phyloP scores from a whole-genome alignment of 2,329 filamentous ascomycete species.

The Microdochium nivale region DNA sequence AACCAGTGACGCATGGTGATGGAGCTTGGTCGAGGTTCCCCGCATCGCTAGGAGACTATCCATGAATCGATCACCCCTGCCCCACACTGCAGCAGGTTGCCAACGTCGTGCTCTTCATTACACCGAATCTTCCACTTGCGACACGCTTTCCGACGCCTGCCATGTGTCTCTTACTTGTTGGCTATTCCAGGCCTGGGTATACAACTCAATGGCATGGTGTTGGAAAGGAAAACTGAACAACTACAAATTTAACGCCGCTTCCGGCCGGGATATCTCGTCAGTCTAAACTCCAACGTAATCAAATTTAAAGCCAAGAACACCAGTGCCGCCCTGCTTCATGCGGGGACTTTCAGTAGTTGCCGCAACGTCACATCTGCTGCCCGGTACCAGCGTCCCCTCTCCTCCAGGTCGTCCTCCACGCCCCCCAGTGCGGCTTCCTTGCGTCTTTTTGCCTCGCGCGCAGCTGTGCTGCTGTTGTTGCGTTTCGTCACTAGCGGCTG shows the following conservation, averaged over 20 bases:
- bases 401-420: constrained; percentile 65
- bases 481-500: constrained; percentile 59
- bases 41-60: not conserved
- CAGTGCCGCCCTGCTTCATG: not conserved
- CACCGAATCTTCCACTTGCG: too few species aligned
- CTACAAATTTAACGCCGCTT: not conserved
- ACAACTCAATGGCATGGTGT: not conserved
- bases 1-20: not conserved
- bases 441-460: constrained; percentile 61
- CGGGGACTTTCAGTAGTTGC: constrained; percentile 48
- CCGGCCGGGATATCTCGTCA: not conserved
- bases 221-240: not conserved
- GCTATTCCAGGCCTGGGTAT: too few species aligned
- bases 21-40: not conserved
- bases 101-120: too few species aligned
- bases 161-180: too few species aligned
- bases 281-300: not conserved
- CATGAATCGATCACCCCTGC: not conserved
- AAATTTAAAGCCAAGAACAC: not conserved
- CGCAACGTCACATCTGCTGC: constrained; percentile 57
- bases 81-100: too few species aligned
- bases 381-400: constrained; percentile 66
- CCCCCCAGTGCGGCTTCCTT: constrained; percentile 59
- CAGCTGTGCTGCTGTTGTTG: constrained; percentile 55
- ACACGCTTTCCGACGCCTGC: too few species aligned